Conservation (phyloP, 106 monocot species). For the Platanthera zijinensis region DNA sequence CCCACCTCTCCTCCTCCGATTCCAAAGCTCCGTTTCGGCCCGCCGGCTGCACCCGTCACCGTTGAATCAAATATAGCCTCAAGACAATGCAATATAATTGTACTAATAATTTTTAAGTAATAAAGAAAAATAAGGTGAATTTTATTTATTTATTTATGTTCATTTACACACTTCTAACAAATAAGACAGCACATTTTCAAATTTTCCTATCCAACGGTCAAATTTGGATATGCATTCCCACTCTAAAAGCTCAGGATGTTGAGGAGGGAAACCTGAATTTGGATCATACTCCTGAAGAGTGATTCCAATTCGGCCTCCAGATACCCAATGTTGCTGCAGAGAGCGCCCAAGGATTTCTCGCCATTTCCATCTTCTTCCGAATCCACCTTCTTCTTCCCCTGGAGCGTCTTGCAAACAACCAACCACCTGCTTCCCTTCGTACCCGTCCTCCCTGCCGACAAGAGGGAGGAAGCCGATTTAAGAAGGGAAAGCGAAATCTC, state of each 20-base stretch:
- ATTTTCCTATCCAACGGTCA: background rate
- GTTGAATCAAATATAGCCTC: no score
- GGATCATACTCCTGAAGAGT: background rate
- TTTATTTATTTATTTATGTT: no score
- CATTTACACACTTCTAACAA: background rate
- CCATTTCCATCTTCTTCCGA: background rate
- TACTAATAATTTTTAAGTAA: no score
- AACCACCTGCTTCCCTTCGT: constrained; percentile 2
- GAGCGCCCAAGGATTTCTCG: background rate
- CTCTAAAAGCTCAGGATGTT: constrained; percentile 9
- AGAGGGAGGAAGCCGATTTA: background rate
- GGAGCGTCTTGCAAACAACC: background rate
- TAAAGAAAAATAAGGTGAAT: no score
- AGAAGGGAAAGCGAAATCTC: constrained; percentile 4
- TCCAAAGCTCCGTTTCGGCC: no score
- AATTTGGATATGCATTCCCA: background rate
- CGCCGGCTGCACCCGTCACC: no score
- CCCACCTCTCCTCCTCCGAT: no score
- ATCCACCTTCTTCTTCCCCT: constrained; percentile 5
- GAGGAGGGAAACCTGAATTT: constrained; percentile 3
- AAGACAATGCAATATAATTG: no score
- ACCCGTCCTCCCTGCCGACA: background rate
- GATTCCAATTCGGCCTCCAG: constrained; percentile 1
- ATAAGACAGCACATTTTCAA: background rate
- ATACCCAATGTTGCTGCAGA: background rate